Evolutionary conservation across 2,329 filamentous ascomycete genomes (phyloP), one percentile per base, ranked within the genome.

Genomic region (Fusarium dimerum): DNA sequence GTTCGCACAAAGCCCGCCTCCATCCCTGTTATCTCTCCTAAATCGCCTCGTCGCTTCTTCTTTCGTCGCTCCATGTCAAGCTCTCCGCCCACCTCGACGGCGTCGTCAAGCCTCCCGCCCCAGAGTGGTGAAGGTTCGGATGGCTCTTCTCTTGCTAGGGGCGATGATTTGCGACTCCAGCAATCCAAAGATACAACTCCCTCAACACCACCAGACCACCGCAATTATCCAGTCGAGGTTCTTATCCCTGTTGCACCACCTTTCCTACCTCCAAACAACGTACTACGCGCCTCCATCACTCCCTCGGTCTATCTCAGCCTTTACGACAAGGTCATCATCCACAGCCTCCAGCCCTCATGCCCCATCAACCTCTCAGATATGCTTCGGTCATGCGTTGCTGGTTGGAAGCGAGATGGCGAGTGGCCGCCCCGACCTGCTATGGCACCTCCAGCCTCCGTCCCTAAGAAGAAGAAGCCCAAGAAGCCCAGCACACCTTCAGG

Each of bases 321-420:
- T 51, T 97, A 96, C 76, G 88, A 89, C 67, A 96, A 96, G 73
- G 88, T 96, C 46, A 86, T 97, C 40, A 71, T 92, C 1, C 87
- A 93, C 65, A 83, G 80, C 38, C 82, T 94, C 58, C 90, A 91
- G 3, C 93, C 93, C 0, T 87, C 88, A 2, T 90, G 95, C 15
- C 93, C 93, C 4, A 88, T 97, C 66, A 97, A 96, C 63, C 81
- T 97, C 1, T 76, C 81, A 30, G 90, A 96, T 63, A 86, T 97
- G 75, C 84, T 90, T 18, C 82, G 85, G 10, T 85, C 90, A 12
- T 89, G 93, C 59, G 92, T 97, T 1, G 81, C 88, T 29, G 93
- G 93, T 41, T 97, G 93, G 93, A 96, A 95, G 71, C 82, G 90
- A 40, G 90, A 94, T 64, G 92, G 92, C 15, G 90, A 96, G 71